Base-by-base conservation (phyloP, 306 rosid genomes). In the Sechiopsis laciniata region DNA sequence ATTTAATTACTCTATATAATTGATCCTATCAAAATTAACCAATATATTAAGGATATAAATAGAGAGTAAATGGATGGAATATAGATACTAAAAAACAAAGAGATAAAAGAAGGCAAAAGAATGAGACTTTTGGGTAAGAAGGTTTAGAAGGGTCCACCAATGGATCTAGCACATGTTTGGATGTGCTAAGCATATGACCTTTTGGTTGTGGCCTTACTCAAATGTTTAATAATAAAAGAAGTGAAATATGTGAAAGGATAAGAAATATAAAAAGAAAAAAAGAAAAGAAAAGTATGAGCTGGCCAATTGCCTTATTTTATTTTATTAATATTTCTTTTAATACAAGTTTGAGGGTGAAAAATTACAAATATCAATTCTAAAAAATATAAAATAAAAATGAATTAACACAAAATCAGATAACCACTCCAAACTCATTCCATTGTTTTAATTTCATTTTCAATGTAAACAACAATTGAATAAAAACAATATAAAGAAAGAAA, bases 141-240 rank as follows among this genome's bases (percentile, higher is more conserved):
- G 55, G 37, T 19, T 67, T 0, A 17, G 50, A 0, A 4, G 17
- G 55, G 72, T 11, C 72, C 72, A 65, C 71, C 55, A 19, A 8
- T 40, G 35, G 51, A 65, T 65, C 17, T 45, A 45, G 32, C 72
- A 66, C 35, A 19, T 66, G 72, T 46, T 45, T 66, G 72, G 55
- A 66, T 66, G 72, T 66, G 72, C 10, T 45, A 45, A 45, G 55
- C 72, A 67, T 45, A 20, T 67, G 72, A 67, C 16, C 55, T 67
- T 26, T 67, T 64, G 72, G 45, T 67, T 64, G 72, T 67, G 37
- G 51, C 19, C 72, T 67, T 45, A 67, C 55, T 10, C 37, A 45
- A 46, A 45, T 65, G 2, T 42, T 66, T 13, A 45, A 42, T 3
- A 66, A 66, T 37, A 17, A 66, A 66, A 17, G 29, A 66, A 42